Base-by-base conservation (phyloP, 164 flowering plant genomes). In the Sedum album region DNA sequence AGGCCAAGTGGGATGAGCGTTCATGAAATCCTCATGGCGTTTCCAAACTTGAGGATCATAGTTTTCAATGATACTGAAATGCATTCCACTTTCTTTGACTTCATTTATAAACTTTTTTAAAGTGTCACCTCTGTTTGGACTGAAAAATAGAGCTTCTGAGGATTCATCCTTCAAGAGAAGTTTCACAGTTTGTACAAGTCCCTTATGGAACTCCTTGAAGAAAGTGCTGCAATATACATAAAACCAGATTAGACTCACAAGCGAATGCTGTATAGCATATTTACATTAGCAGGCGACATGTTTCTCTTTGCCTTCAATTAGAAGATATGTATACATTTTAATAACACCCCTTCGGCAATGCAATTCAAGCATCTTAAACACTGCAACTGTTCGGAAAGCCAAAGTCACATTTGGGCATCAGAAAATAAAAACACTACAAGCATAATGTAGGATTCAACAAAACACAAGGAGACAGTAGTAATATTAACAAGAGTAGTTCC, bases 131-230 rank as follows among this genome's bases (percentile, higher is more conserved):
- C 98, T 88, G 79, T 73, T 83, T 39, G 97, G 96, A 70, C 88
- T 80, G 68, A 91, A 80, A 71, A 91, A 85, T 73, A 89, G 51
- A 60, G 97, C 96, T 80, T 91, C 84, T 2, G 93, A 85, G 38
- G 83, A 69, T 20, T 76, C 83, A 6, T 71, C 76, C 36, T 72
- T 72, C 70, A 88, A 73, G 80, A 91, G 73, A 67, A 71, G 70
- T 72, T 82, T 85, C 77, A 91, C 76, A 51, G 82, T 85, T 72
- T 66, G 81, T 48, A 85, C 91, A 65, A 94, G 95, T 71, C 79
- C 84, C 72, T 77, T 76, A 79, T 89, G 98, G 72, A 79, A 94
- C 69, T 91, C 89, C 81, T 83, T 86, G 74, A 93, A 89, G 76
- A 91, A 93, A 38, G 97, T 91, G 85, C 98, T 93, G 93, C 25